Base-by-base conservation (phyloP, 2,329 filamentous ascomycete genomes). In the Paracamarosporium sp. region DNA sequence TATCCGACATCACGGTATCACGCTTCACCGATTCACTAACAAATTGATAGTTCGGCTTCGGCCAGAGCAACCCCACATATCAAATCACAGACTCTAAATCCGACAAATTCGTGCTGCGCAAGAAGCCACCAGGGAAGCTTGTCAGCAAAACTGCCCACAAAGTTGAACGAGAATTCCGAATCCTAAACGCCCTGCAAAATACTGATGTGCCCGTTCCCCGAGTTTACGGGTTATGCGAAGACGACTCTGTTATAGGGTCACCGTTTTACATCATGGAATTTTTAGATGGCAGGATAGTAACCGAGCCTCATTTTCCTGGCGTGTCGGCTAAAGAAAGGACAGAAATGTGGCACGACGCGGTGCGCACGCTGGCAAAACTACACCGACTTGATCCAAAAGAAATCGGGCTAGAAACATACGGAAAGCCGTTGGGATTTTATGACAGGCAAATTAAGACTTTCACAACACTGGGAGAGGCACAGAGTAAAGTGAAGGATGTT, bases 221-320 rank as follows among this genome's bases (percentile, higher is more conserved):
- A 74, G 86, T 91, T 4, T 90, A 92, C 78, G 89, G 88, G 68
- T 85, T 97, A 17, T 97, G 93, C 79, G 89, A 94, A 76, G 93
- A 97, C 77, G 79, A 81, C 36, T 77, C 75, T 54, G 82, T 97
- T 30, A 82, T 97, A 59, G 93, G 93, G 55, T 97, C 92, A 5
- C 85, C 92, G 1, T 97, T 97, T 76, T 97, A 97, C 79, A 88
- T 97, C 73, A 97, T 97, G 93, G 88, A 91, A 75, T 97, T 93
- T 74, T 83, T 97, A 55, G 90, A 95, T 72, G 93, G 93, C 25
- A 88, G 93, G 69, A 95, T 97, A 76, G 90, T 97, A 71, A 90
- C 92, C 68, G 91, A 97, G 77, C 89, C 92, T 41, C 80, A 88
- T 47, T 88, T 97, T 75, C 92, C 91, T 0, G 89, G 82, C n/a